Base-by-base conservation (phyloP, 441 rosid species). In the Melastoma candidum region DNA sequence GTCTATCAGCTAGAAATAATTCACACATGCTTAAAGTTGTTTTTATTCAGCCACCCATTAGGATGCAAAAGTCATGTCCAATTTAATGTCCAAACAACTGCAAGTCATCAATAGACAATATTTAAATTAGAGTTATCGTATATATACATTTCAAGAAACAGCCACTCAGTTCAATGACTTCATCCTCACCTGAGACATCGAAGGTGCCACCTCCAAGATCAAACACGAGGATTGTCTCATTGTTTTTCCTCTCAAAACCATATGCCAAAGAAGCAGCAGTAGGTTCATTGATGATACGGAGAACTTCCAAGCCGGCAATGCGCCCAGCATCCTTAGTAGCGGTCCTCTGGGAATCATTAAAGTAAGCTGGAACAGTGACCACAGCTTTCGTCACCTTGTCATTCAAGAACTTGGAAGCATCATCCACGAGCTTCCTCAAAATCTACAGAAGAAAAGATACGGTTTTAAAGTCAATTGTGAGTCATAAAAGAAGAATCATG, bases 241-340 rank as follows among this genome's bases (percentile, higher is more conserved):
- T 88, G 73, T 68, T 86, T 73, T 93, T 93, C 75, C 51, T 88
- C 56, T 88, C 98, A 72, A 93, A 88, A 3, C 97, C 98, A 68
- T 93, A 88, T 1, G 98, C 98, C 74, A 93, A 69, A 0, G 97
- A 88, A 32, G 98, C 98, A 68, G 98, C 97, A 22, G 98, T 88
- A 2, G 98, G 97, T 55, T 93, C 97, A 36, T 88, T 93, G 61
- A 93, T 93, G 56, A 93, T 93, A 13, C 97, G 85, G 47, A 93
- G 95, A 67, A 93, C 97, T 58, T 93, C 97, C 53, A 92, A 54
- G 7, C 98, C 97, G 49, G 97, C 97, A 55, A 92, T 92, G 0
- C 95, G 84, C 46, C 97, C 98, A 43, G 97, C 98, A 82, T 92
- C 98, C 64, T 93, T 93, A 4, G 97, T 93, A 3, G 97, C 97